Conservation (phyloP, 2,329 filamentous ascomycete species). For the Claviceps purpurea region DNA sequence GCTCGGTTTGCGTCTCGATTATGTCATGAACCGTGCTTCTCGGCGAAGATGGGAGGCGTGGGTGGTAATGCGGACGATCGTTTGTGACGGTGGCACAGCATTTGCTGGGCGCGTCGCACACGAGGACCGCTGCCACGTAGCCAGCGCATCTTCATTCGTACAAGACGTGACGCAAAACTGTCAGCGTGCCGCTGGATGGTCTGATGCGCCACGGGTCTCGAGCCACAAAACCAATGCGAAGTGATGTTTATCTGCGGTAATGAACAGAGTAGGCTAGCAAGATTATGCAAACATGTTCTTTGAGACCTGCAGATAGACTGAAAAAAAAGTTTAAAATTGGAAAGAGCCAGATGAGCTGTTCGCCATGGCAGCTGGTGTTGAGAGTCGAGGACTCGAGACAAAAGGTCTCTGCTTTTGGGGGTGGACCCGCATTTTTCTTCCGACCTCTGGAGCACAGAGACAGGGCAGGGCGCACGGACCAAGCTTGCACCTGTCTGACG, state of each 20-base stretch:
- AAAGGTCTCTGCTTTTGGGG: background rate
- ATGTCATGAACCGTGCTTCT: too few species aligned
- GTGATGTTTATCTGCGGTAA: too few species aligned
- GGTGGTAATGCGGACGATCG: background rate
- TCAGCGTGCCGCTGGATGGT: too few species aligned
- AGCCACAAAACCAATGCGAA: too few species aligned
- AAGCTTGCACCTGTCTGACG: conserved; percentile 5
- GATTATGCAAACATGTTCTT: too few species aligned
- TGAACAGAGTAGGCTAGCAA: too few species aligned
- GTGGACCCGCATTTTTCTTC: conserved; percentile 3
- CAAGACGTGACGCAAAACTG: too few species aligned
- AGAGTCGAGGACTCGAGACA: too few species aligned
- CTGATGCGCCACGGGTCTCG: too few species aligned
- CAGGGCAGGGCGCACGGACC: conserved; percentile 7
- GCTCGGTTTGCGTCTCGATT: too few species aligned
- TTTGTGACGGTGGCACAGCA: background rate
- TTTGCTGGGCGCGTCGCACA: background rate
- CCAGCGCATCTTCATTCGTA: too few species aligned
- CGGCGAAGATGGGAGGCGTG: background rate
- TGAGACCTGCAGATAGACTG: background rate
- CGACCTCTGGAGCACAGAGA: conserved; percentile 2
- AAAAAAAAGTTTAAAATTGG: background rate
- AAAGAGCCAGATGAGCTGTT: background rate
- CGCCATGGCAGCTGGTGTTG: background rate
- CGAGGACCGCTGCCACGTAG: background rate